Percentiles rank a stretch among this genome's conserved stretches.
These are phyloP conservation scores for Boletus fagicola DNA, from an alignment of 768 basidiomycete genomes.

Conservation along the genomic window DNA sequence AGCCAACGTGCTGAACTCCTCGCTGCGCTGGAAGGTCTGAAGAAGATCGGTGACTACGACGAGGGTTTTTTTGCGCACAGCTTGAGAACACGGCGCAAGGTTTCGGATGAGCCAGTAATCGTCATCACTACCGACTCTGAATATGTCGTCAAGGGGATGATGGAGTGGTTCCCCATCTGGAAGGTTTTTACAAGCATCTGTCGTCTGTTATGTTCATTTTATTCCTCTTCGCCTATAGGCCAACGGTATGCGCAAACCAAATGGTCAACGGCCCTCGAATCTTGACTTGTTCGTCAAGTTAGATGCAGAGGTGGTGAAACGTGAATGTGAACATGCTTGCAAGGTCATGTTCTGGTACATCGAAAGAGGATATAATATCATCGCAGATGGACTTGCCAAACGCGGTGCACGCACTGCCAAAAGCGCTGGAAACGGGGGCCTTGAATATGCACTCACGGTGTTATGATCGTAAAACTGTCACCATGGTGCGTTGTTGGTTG, in stretches of 20 bases:
- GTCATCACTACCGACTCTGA: slow-evolving; percentile 3
- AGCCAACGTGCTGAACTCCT: slow-evolving; percentile 35
- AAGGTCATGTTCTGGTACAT: slow-evolving; percentile 28
- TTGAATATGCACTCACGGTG: background rate
- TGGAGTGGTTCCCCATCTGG: slow-evolving; percentile 5
- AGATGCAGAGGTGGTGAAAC: background rate
- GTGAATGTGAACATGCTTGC: background rate
- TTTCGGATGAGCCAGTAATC: background rate
- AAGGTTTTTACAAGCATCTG: background rate
- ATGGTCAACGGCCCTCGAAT: background rate
- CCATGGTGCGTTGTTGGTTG: background rate
- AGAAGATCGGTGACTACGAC: slow-evolving; percentile 24
- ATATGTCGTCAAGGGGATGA: slow-evolving; percentile 8
- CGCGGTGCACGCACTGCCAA: background rate
- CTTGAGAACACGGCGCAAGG: slow-evolving; percentile 1
- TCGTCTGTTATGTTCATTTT: background rate
- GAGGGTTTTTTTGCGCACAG: slow-evolving; percentile 8
- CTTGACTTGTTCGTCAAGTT: background rate
- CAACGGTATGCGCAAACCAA: background rate
- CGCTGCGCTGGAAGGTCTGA: slow-evolving; percentile 30
- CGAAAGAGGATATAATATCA: slow-evolving; percentile 20
- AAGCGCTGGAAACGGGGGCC: background rate
- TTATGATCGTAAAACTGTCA: too few species aligned
- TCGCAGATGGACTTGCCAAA: slow-evolving; percentile 28
- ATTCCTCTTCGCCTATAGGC: background rate